Evolutionary conservation across 2,329 filamentous ascomycete species (phyloP).

Genomic region (Curvularia spicifera): DNA sequence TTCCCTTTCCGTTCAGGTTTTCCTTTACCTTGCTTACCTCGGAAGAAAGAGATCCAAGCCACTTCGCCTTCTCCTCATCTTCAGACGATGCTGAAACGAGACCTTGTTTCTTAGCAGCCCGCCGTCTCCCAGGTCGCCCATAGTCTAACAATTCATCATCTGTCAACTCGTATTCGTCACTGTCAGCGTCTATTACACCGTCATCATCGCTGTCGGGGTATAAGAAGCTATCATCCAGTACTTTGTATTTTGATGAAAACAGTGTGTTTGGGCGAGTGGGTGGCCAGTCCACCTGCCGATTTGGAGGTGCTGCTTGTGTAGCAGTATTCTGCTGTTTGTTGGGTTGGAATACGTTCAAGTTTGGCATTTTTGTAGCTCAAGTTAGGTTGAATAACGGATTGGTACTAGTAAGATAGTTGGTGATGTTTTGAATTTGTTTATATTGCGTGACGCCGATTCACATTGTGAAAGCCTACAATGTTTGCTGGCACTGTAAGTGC

Average conservation of each 20-base stretch:
- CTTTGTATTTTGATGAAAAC: neutral
- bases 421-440: neutral
- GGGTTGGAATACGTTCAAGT: neutral
- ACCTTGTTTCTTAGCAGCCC: neutral
- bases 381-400: neutral
- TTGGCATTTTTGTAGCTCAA: neutral
- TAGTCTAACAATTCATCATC: slow-evolving; percentile 6
- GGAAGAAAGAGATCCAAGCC: neutral
- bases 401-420: neutral
- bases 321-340: neutral
- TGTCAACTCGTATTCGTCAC: neutral
- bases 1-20: neutral
- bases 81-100: neutral
- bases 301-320: neutral
- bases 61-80: neutral
- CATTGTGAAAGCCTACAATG: neutral
- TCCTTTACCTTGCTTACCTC: neutral
- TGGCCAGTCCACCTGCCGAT: neutral
- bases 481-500: neutral
- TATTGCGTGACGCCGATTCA: neutral
- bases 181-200: neutral
- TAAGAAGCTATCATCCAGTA: neutral
- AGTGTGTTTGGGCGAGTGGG: no score
- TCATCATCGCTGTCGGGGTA: neutral
- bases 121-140: slow-evolving; percentile 2